Evolutionary conservation across 2,329 filamentous ascomycete genomes (phyloP), one percentile per base, ranked within the genome.

Genomic region (Beauveria australis): DNA sequence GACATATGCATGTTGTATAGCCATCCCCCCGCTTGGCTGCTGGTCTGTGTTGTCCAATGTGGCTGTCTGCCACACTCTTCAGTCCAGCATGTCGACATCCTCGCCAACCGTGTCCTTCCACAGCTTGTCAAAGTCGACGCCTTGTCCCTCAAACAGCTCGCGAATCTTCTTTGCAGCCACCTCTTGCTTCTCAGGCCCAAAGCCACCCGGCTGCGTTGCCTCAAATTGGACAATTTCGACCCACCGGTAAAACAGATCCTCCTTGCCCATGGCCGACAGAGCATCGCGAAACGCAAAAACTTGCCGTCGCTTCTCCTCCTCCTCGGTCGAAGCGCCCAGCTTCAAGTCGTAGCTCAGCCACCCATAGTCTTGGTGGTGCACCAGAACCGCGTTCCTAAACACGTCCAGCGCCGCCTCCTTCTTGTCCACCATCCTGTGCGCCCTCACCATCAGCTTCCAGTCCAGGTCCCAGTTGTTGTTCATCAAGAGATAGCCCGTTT

Each of bases 181-280:
- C 60, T 83, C 78, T 74, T 96, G 91, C 68, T 85, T 82, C 70
- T 92, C 88, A 0, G 80, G 76, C 1, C 87, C 89, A 69, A 96
- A 95, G 0, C 89, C 90, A 19, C 88, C 90, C 0, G 91, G 89
- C 66, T 83, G 82, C 41, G 86, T 88, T 47, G 89, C 88, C 75
- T 96, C 92, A 68, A 86, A 95, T 75, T 97, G 92, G 54, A 97
- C 86, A 69, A 95, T 82, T 76, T 97, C 92, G 53, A 96, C 89
- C 91, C 92, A 96, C 60, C 88, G 85, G 76, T 89, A 96, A 76
- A 97, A 97, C 58, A 97, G 73, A 64, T 89, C 86, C 72, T 96
- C 92, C 74, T 96, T 96, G 48, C 89, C 91, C 73, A 94, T 79
- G 3, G 81, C 81, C 1, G 83, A 81, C 66, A 97, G 79, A 22